These are phyloP conservation scores for Usnea hakonensis DNA, from an alignment of 495 filamentous ascomycete species.

Conservation along the genomic window DNA sequence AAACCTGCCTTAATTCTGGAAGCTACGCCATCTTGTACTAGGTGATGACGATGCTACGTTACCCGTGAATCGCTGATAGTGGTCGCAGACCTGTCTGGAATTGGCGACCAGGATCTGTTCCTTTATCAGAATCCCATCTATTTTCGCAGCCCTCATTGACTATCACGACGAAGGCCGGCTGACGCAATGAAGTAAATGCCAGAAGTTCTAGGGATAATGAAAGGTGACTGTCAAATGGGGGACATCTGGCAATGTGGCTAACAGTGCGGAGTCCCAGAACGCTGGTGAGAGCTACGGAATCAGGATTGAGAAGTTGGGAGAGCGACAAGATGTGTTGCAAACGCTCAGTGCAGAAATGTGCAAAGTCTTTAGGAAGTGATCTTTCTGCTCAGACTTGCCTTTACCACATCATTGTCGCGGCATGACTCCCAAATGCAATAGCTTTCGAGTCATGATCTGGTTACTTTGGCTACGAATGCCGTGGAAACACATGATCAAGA, in stretches of 20 bases:
- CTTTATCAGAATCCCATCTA: background rate
- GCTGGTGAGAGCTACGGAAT: background rate
- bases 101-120: background rate
- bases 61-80: background rate
- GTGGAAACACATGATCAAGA: conserved; percentile 17
- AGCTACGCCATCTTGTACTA: background rate
- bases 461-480: background rate
- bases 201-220: background rate
- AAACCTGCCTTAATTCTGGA: background rate
- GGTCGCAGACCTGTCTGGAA: background rate
- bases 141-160: background rate
- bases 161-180: background rate
- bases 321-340: background rate
- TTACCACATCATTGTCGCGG: conserved; percentile 31
- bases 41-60: background rate
- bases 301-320: background rate
- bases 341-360: background rate
- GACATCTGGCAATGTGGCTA: background rate
- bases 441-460: conserved; percentile 11
- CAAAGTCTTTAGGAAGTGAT: background rate
- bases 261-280: background rate
- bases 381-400: conserved; percentile 47
- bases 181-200: background rate
- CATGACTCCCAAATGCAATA: conserved; percentile 6
- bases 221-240: background rate